Evolutionary conservation across 1,139 yeast species (phyloP).

Genomic region (Yamadazyma blattariae): DNA sequence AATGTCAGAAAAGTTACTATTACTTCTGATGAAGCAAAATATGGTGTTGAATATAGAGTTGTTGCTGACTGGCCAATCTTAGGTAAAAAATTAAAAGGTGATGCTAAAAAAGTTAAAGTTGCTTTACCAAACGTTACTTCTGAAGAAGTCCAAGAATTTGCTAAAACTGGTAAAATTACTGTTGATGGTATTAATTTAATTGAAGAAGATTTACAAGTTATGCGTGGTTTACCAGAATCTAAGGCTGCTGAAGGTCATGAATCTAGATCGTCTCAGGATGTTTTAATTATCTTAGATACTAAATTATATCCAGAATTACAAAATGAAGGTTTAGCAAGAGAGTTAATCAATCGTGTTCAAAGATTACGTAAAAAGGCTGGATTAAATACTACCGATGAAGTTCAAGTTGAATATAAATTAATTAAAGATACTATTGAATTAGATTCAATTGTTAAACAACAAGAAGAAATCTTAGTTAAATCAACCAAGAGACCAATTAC

Average conservation of each 20-base stretch:
- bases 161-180: constrained; percentile 67
- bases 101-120: constrained; percentile 89
- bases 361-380: constrained; percentile 97
- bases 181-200: constrained; percentile 90
- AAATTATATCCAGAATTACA: constrained; percentile 84
- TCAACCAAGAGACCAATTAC: constrained; percentile 67
- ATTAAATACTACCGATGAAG: constrained; percentile 92
- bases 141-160: constrained; percentile 74
- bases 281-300: constrained; percentile 84
- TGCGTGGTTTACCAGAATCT: constrained; percentile 79
- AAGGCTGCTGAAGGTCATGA: constrained; percentile 69
- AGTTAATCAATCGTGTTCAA: constrained; percentile 94
- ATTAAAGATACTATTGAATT: constrained; percentile 70
- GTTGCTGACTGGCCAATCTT: constrained; percentile 99
- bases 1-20: constrained; percentile 86
- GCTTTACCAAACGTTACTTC: constrained; percentile 83
- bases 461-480: constrained; percentile 69
- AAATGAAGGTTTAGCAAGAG: constrained; percentile 95
- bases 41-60: constrained; percentile 88
- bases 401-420: constrained; percentile 76
- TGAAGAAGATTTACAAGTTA: constrained; percentile 84
- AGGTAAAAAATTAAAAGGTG: constrained; percentile 95
- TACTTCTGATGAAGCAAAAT: constrained; percentile 86
- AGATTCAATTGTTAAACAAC: constrained; percentile 58
- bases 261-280: constrained; percentile 84